Conservation (phyloP, 768 basidiomycete species). For the Tephrocybe rancida region DNA sequence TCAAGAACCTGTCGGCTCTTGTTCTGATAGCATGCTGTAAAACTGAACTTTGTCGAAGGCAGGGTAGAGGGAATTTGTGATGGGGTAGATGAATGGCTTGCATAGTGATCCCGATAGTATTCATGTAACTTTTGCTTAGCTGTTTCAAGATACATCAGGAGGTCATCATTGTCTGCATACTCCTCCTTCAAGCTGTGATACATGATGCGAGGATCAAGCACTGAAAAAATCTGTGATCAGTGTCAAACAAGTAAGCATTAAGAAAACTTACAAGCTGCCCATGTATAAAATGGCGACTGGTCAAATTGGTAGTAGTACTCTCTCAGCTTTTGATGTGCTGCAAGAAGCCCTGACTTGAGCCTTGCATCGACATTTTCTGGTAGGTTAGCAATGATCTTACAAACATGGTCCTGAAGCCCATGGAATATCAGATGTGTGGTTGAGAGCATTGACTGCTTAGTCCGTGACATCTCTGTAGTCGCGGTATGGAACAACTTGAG, state of each 20-base stretch:
- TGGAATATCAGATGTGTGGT: slow-evolving; percentile 32
- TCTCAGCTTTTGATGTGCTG: slow-evolving; percentile 31
- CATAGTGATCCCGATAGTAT: neutral
- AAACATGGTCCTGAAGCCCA: slow-evolving; percentile 32
- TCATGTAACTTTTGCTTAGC: neutral
- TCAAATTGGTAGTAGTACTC: slow-evolving; percentile 32
- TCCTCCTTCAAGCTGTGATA: slow-evolving; percentile 22
- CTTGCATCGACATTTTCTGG: slow-evolving; percentile 13
- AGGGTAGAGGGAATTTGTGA: neutral
- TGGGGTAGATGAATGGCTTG: neutral
- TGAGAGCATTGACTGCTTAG: slow-evolving; percentile 32
- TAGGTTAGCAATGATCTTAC: slow-evolving; percentile 18
- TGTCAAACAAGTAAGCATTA: no score
- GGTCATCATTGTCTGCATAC: slow-evolving; percentile 16
- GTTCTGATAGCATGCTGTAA: neutral
- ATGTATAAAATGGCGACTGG: slow-evolving; percentile 32
- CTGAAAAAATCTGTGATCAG: slow-evolving; percentile 12
- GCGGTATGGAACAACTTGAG: slow-evolving; percentile 23
- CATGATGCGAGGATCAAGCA: slow-evolving; percentile 31
- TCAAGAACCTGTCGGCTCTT: slow-evolving; percentile 7
- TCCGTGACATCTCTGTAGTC: slow-evolving; percentile 35
- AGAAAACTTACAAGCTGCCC: slow-evolving; percentile 28
- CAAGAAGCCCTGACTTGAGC: slow-evolving; percentile 23
- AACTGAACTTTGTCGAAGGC: neutral
- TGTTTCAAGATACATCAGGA: slow-evolving; percentile 1